Conservation (phyloP, 345 rosid species). For the Xanthoceras sorbifolium region DNA sequence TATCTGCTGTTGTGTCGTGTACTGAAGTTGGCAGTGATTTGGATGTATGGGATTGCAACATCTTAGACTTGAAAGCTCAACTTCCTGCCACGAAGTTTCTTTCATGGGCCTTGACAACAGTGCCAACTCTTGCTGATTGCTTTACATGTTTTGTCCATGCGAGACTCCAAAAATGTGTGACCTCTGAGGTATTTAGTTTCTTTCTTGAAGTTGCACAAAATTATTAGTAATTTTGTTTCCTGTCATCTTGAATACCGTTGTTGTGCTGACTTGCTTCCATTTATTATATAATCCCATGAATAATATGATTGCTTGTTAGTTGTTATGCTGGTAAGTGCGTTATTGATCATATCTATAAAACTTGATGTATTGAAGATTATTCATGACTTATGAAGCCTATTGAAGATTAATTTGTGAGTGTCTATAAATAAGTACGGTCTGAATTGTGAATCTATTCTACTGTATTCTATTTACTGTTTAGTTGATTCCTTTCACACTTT, state of each 20-base stretch:
- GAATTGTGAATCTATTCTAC: neutral
- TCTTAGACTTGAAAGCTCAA: slow-evolving; percentile 45
- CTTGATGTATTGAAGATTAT: neutral
- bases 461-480: neutral
- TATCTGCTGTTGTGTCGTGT: slow-evolving; percentile 68
- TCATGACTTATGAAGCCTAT: too few species aligned
- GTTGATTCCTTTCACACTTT: neutral
- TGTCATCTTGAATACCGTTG: neutral
- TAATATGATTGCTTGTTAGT: neutral
- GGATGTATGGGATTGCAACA: slow-evolving; percentile 59
- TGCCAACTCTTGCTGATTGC: slow-evolving; percentile 65
- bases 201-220: neutral
- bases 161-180: slow-evolving; percentile 43
- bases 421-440: neutral
- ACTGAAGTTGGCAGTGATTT: slow-evolving; percentile 47
- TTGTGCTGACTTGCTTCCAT: neutral
- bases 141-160: slow-evolving; percentile 53
- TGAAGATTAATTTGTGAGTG: neutral
- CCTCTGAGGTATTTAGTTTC: slow-evolving; percentile 42
- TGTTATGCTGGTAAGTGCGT: neutral
- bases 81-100: slow-evolving; percentile 71
- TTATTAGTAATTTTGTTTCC: slow-evolving; percentile 3
- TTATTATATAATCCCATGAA: neutral
- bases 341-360: neutral
- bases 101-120: slow-evolving; percentile 59